A percentile compares a stretch with the other conserved stretches of the same genome.
Conservation (phyloP, 1,284 basidiomycete species). For the Chondrostereum purpureum region DNA sequence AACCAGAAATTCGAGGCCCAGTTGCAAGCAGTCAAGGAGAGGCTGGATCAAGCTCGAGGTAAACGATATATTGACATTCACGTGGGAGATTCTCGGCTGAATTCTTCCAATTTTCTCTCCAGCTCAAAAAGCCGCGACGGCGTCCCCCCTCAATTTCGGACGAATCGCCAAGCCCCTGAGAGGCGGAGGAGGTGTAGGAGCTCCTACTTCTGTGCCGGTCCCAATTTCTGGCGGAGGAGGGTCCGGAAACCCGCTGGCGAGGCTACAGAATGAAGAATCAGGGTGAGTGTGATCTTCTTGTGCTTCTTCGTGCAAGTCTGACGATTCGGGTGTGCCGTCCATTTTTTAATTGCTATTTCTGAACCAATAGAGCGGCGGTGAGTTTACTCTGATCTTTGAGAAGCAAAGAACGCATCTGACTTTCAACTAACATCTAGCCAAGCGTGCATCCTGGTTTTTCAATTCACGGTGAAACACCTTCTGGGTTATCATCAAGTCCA, state of each 20-base stretch:
- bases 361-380: slow-evolving; percentile 33
- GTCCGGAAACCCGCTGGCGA: slow-evolving; percentile 52
- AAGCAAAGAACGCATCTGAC: slow-evolving; percentile 11
- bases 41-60: slow-evolving; percentile 90
- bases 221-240: slow-evolving; percentile 38
- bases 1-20: slow-evolving; percentile 96
- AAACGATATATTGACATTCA: slow-evolving; percentile 20
- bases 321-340: slow-evolving; percentile 9
- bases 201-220: slow-evolving; percentile 34
- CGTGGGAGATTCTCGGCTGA: slow-evolving; percentile 2
- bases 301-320: slow-evolving; percentile 16
- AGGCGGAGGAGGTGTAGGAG: slow-evolving; percentile 73
- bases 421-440: too few relatives aligned
- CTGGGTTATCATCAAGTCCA: slow-evolving; percentile 12
- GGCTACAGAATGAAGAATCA: slow-evolving; percentile 74
- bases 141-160: slow-evolving; percentile 76
- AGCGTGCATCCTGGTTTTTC: slow-evolving; percentile 87
- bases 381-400: slow-evolving; percentile 1
- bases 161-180: slow-evolving; percentile 95
- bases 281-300: slow-evolving; percentile 48
- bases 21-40: slow-evolving; percentile 85
- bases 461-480: slow-evolving; percentile 52
- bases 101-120: slow-evolving; percentile 15
- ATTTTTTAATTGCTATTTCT: slow-evolving; percentile 14
- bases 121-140: slow-evolving; percentile 73